phyloP scores from a whole-genome alignment of 2,329 filamentous ascomycete species.

The Epichloe sylvatica region DNA sequence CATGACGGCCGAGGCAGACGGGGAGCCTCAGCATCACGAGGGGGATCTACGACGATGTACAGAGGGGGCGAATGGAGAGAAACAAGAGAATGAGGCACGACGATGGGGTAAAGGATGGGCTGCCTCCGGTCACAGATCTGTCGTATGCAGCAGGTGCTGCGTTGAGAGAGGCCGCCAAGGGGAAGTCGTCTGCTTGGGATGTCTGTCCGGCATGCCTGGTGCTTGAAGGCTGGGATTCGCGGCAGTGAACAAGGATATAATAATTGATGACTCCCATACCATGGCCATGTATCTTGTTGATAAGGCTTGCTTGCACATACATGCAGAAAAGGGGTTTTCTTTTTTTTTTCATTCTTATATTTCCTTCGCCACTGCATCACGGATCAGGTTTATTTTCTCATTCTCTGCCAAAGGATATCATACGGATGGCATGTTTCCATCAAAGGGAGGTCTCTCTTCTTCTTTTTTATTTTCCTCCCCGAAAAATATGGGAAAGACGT shows the following conservation, averaged over 20 bases:
- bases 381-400: no score
- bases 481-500: no score
- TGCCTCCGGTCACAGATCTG: conserved; percentile 31
- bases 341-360: no score
- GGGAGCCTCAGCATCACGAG: background rate
- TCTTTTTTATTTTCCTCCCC: no score
- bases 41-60: background rate
- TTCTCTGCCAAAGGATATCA: no score
- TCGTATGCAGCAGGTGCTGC: conserved; percentile 55
- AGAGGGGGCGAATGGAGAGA: background rate
- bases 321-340: no score
- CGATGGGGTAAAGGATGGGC: conserved; percentile 20
- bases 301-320: background rate
- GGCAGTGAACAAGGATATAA: background rate
- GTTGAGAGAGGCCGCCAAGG: conserved; percentile 50
- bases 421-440: no score
- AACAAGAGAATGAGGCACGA: conserved; percentile 1
- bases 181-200: conserved; percentile 53
- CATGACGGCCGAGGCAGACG: background rate
- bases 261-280: background rate
- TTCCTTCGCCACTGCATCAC: no score
- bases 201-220: conserved; percentile 33
- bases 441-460: no score
- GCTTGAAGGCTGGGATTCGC: conserved; percentile 12
- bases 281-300: background rate